A percentile compares a stretch with the other conserved stretches of the same genome.
Evolutionary conservation across 768 basidiomycete genomes (phyloP).

Genomic region (Neoboletus brunneissimus): DNA sequence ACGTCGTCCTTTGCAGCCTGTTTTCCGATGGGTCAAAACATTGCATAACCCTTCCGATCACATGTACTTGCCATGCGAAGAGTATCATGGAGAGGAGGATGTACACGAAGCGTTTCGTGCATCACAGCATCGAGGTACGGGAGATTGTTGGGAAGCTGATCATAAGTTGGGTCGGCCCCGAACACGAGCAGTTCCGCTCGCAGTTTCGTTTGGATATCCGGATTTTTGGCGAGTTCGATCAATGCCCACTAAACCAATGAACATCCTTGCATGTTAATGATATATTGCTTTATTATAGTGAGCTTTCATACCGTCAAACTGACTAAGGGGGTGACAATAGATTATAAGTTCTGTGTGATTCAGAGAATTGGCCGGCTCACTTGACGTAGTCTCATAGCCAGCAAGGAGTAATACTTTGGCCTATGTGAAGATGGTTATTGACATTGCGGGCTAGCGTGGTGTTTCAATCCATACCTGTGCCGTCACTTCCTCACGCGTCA

Average conservation of each 20-base stretch:
- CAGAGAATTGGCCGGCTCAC: conserved; percentile 13
- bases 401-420: conserved; percentile 39
- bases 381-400: conserved; percentile 42
- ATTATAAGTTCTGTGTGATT: background rate
- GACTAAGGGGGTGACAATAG: background rate
- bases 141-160: conserved; percentile 47
- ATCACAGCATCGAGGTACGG: conserved; percentile 56
- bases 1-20: conserved; percentile 36
- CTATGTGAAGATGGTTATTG: conserved; percentile 5
- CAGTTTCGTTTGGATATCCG: conserved; percentile 45
- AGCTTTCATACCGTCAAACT: conserved; percentile 4
- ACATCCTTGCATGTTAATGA: background rate
- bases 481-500: conserved; percentile 42
- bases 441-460: no score
- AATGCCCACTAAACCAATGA: conserved; percentile 43
- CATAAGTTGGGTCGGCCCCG: conserved; percentile 48
- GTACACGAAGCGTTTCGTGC: conserved; percentile 44
- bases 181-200: conserved; percentile 49
- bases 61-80: background rate
- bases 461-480: conserved; percentile 23
- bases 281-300: background rate
- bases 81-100: conserved; percentile 25
- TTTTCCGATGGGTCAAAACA: conserved; percentile 5
- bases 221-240: conserved; percentile 49
- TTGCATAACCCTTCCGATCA: background rate